Evolutionary conservation across 192 early-diverging fungal species (phyloP).

Genomic region (Chytriomyces sp.): DNA sequence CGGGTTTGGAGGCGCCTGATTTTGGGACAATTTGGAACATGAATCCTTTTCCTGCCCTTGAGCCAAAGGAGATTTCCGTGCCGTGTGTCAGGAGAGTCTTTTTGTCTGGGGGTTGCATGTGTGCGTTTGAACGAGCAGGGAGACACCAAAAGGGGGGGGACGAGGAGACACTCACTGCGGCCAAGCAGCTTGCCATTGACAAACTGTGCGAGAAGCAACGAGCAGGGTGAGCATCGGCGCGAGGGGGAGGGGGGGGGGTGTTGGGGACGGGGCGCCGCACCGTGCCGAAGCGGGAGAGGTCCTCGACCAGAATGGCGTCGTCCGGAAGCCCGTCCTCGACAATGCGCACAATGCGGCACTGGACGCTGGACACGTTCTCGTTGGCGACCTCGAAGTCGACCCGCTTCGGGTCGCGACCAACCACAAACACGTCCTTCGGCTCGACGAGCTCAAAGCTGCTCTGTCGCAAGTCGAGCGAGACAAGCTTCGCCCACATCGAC

Average conservation of each 20-base stretch:
- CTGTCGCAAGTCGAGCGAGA: too few species aligned
- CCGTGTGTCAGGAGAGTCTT: constrained; percentile 31
- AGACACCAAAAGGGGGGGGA: too few species aligned
- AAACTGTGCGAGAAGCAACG: background rate
- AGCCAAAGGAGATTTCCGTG: constrained; percentile 11
- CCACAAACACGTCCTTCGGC: too few species aligned
- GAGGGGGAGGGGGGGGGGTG: too few species aligned
- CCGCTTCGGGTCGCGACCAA: too few species aligned
- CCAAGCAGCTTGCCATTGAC: constrained; percentile 23
- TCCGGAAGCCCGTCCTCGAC: background rate
- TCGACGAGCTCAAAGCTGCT: too few species aligned
- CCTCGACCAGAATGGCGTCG: constrained; percentile 23
- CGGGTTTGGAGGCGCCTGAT: background rate
- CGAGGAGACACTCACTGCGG: too few species aligned
- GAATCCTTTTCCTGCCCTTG: constrained; percentile 2
- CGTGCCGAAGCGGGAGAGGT: constrained; percentile 7
- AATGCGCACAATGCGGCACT: constrained; percentile 12
- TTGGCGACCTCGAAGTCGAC: too few species aligned
- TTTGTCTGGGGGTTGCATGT: background rate
- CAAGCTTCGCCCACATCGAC: too few species aligned
- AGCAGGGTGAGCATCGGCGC: background rate
- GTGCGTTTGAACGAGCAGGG: background rate
- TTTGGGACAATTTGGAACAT: constrained; percentile 10
- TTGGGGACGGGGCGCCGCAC: too few species aligned
- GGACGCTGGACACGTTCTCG: too few species aligned